phyloP scores from a whole-genome alignment of 164 flowering plant genomes.

The Vitis rupestris region DNA sequence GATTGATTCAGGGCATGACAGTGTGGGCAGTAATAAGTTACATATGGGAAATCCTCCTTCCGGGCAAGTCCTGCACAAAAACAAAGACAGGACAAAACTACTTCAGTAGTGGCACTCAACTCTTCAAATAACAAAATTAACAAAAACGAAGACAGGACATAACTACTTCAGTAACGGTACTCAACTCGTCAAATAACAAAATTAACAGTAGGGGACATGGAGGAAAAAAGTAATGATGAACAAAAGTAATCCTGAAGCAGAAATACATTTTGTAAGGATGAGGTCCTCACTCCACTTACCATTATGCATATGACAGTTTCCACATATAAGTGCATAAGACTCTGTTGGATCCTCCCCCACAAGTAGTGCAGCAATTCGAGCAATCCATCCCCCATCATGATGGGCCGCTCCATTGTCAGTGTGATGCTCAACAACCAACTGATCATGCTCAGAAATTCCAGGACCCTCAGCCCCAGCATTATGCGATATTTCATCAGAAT shows the following conservation, averaged over 20 bases:
- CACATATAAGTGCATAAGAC: slow-evolving; percentile 90
- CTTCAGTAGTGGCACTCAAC: neutral
- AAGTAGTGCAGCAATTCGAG: slow-evolving; percentile 86
- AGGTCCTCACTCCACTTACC: slow-evolving; percentile 39
- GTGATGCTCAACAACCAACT: slow-evolving; percentile 56
- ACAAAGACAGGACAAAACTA: neutral
- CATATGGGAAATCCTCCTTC: slow-evolving; percentile 80
- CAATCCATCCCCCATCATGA: slow-evolving; percentile 78
- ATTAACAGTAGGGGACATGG: no score
- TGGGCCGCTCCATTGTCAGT: slow-evolving; percentile 39
- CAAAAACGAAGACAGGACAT: no score
- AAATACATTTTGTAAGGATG: neutral
- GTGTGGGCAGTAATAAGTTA: slow-evolving; percentile 86
- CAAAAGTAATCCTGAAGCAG: no score
- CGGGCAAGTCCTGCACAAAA: slow-evolving; percentile 74
- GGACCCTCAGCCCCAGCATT: slow-evolving; percentile 25
- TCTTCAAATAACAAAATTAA: neutral
- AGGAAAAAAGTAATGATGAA: no score
- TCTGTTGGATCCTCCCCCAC: slow-evolving; percentile 97
- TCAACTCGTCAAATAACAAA: no score
- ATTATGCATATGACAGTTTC: slow-evolving; percentile 94
- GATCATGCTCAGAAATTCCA: slow-evolving; percentile 30
- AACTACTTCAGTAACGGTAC: no score
- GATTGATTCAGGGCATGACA: slow-evolving; percentile 77
- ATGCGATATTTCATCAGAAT: slow-evolving; percentile 29